Evolutionary conservation across 1,284 basidiomycete species (phyloP).

Genomic region (Ceratobasidium sp.): DNA sequence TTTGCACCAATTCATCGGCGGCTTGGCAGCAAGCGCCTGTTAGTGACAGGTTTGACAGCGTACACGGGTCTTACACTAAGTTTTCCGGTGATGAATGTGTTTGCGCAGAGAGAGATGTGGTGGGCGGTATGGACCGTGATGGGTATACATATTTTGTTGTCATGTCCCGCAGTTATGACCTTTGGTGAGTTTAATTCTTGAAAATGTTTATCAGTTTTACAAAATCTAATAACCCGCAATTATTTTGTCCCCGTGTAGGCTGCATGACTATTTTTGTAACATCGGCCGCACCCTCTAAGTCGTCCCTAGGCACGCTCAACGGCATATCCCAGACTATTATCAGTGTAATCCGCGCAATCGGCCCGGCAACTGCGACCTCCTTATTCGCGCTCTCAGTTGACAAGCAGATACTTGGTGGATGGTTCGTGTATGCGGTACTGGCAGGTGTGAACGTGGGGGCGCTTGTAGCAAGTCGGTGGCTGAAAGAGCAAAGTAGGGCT

Average conservation of each 20-base stretch:
- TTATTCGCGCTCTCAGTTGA: slow-evolving; percentile 47
- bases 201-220: neutral
- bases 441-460: slow-evolving; percentile 25
- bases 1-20: slow-evolving; percentile 43
- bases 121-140: slow-evolving; percentile 26
- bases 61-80: slow-evolving; percentile 25
- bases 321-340: slow-evolving; percentile 47
- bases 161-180: slow-evolving; percentile 30
- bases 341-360: slow-evolving; percentile 43
- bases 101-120: slow-evolving; percentile 22
- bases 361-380: slow-evolving; percentile 47
- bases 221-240: neutral
- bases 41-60: slow-evolving; percentile 29
- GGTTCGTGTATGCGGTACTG: slow-evolving; percentile 48
- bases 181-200: slow-evolving; percentile 41
- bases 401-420: slow-evolving; percentile 45
- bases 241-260: slow-evolving; percentile 17
- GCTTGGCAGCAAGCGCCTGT: slow-evolving; percentile 45
- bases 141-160: slow-evolving; percentile 2
- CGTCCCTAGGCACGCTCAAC: slow-evolving; percentile 45
- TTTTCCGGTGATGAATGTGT: slow-evolving; percentile 45
- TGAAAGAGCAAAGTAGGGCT: slow-evolving; percentile 16
- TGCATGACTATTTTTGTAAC: slow-evolving; percentile 46
- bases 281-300: slow-evolving; percentile 46
- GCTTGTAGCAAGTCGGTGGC: slow-evolving; percentile 33